Base-by-base conservation (phyloP, 2,329 filamentous ascomycete species). In the Zasmidium cellare region DNA sequence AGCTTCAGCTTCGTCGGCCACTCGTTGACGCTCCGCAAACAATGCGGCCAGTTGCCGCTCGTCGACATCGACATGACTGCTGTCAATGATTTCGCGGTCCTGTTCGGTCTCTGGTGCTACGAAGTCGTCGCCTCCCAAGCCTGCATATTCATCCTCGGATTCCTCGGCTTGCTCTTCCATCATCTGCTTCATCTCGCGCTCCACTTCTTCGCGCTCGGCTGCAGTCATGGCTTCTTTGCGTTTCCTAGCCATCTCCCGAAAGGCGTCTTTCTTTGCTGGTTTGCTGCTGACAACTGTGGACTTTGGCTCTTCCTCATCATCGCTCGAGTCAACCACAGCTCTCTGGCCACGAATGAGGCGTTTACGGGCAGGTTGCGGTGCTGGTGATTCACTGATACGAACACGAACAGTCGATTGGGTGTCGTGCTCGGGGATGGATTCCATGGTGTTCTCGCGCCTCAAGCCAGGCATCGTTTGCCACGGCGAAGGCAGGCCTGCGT, bases 141-240 rank as follows among this genome's bases (percentile, higher is more conserved):
- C 94, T 41, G 92, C 93, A 72, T 97, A 99, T 74, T 99, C 94
- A 72, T 99, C 94, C 71, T 99, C 96, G 0, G 94, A 99, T 76
- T 99, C 94, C 68, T 96, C 91, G 60, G 94, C 93, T 71, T 96
- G 92, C 65, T 97, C 94, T 64, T 97, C 85, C 38, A 99, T 82
- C 83, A 96, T 90, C 72, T 89, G 92, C 75, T 91, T 92, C 74
- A 88, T 90, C 76, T 96, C 84, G 67, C 92, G 96, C 52, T 82
- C 79, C 66, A 84, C 84, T 67, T 83, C 82, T 68, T 81, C 75
- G 5, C 63, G 64, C 47, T 72, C 71, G 16, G 66, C 65, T 20
- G 64, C 66, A 28, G 64, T 68, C 31, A 72, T 66, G 78, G 77
- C 61, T 77, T 81, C 44, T 72, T 77, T 5, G 84, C 82, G 2